Evolutionary conservation across 495 filamentous ascomycete genomes (phyloP).

Genomic region (Xanthoparmelia taractica): DNA sequence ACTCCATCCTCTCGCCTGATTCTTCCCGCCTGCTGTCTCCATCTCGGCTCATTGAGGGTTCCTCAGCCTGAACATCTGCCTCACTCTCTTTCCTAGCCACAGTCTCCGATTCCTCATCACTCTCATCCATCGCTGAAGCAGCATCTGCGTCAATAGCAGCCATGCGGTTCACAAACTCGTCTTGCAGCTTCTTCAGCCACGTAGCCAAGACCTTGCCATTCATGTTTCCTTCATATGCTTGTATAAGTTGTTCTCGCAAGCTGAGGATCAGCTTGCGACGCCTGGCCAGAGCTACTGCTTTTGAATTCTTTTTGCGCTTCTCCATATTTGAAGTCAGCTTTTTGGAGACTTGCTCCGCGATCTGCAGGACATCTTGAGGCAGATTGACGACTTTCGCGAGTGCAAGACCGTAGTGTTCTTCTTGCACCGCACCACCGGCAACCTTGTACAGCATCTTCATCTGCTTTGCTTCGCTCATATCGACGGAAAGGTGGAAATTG

Average conservation of each 20-base stretch:
- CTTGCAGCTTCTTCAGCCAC: conserved; percentile 65
- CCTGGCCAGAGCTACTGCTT: conserved; percentile 47
- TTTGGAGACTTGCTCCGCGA: conserved; percentile 57
- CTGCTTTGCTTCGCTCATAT: conserved; percentile 46
- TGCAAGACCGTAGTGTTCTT: conserved; percentile 68
- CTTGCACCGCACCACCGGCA: conserved; percentile 56
- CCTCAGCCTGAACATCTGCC: background rate
- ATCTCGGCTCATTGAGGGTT: background rate
- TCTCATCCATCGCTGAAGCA: conserved; percentile 13
- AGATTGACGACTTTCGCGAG: conserved; percentile 72
- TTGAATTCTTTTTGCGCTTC: conserved; percentile 48
- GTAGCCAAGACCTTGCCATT: conserved; percentile 50
- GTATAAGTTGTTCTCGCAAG: conserved; percentile 65
- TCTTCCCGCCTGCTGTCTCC: background rate
- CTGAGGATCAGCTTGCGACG: conserved; percentile 66
- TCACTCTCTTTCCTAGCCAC: background rate
- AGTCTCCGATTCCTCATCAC: conserved; percentile 14
- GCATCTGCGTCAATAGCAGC: conserved; percentile 45
- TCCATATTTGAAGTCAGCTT: conserved; percentile 49
- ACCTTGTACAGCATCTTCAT: conserved; percentile 88
- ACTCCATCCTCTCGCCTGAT: background rate
- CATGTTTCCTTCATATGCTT: conserved; percentile 62
- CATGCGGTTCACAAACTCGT: conserved; percentile 71
- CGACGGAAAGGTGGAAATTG: conserved; percentile 71
- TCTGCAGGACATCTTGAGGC: conserved; percentile 54